A percentile compares a stretch with the other conserved stretches of the same genome.
phyloP scores from a whole-genome alignment of 768 basidiomycete genomes.

The Leucosporidium scottii region DNA sequence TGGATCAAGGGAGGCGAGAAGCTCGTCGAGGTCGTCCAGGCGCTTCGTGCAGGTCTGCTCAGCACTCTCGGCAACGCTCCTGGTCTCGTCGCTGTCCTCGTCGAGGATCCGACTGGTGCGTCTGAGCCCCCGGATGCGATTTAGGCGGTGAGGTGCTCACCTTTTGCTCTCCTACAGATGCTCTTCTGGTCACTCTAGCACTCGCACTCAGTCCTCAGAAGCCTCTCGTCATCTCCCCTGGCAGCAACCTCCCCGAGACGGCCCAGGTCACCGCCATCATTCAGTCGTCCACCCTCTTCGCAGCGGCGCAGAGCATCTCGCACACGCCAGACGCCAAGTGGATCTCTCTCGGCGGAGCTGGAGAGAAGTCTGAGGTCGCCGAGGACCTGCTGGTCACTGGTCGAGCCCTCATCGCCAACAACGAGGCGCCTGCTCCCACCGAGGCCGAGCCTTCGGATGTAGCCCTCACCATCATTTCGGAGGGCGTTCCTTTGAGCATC shows the following conservation, averaged over 20 bases:
- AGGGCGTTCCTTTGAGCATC: conserved; percentile 14
- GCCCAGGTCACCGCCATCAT: conserved; percentile 18
- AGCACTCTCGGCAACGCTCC: background rate
- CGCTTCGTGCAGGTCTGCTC: conserved; percentile 18
- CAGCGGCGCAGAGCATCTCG: background rate
- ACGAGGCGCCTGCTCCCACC: background rate
- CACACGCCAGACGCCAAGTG: background rate
- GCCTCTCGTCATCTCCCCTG: conserved; percentile 24
- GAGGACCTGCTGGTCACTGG: conserved; percentile 25
- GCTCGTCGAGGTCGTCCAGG: conserved; percentile 5
- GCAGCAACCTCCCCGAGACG: conserved; percentile 2
- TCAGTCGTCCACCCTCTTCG: conserved; percentile 5
- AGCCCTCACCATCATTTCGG: conserved; percentile 18
- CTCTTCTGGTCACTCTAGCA: conserved; percentile 28
- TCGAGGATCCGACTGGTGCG: conserved; percentile 28
- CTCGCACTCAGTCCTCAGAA: conserved; percentile 14
- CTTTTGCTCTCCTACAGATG: conserved; percentile 2
- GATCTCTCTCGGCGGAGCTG: conserved; percentile 10
- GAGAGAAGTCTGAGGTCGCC: background rate
- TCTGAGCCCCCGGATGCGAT: background rate
- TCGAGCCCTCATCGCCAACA: background rate
- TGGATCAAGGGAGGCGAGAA: conserved; percentile 28
- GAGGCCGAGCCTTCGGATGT: conserved; percentile 10
- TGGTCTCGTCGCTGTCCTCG: conserved; percentile 20
- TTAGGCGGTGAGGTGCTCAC: background rate